These are phyloP conservation scores for Ophiostoma tasmaniense DNA, from an alignment of 2,329 filamentous ascomycete genomes.

Conservation along the genomic window DNA sequence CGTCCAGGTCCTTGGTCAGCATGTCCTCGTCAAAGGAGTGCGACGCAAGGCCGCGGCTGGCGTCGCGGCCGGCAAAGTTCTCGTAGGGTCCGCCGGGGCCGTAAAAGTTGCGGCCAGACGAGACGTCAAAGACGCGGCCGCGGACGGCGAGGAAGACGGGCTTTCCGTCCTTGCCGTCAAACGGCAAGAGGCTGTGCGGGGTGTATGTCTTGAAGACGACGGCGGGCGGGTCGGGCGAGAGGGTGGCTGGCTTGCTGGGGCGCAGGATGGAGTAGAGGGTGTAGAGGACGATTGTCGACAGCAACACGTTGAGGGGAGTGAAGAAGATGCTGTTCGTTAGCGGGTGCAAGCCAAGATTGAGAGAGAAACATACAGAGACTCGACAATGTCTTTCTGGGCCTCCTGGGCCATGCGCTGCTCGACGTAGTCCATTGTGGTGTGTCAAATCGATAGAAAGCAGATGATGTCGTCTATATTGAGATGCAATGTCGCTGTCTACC, in stretches of 20 bases:
- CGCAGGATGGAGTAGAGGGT: constrained; percentile 49
- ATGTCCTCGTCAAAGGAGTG: constrained; percentile 93
- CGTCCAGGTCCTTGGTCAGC: constrained; percentile 84
- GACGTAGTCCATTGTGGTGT: constrained; percentile 45
- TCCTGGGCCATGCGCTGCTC: constrained; percentile 47
- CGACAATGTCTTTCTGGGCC: constrained; percentile 33
- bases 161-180: constrained; percentile 63
- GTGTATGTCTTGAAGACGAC: constrained; percentile 63
- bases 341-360: neutral
- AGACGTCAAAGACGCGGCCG: constrained; percentile 85
- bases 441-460: too few relatives aligned
- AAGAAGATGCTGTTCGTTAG: constrained; percentile 34
- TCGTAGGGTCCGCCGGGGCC: constrained; percentile 89
- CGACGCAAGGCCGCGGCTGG: constrained; percentile 75
- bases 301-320: constrained; percentile 56
- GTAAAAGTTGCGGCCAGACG: constrained; percentile 83
- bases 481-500: neutral
- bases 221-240: constrained; percentile 47
- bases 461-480: neutral
- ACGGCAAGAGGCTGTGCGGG: constrained; percentile 72
- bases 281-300: constrained; percentile 48
- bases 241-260: constrained; percentile 38
- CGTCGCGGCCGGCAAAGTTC: constrained; percentile 93
- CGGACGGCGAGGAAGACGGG: constrained; percentile 89
- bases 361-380: constrained; percentile 12